Evolutionary conservation across 805 yeast species (phyloP).

Genomic region (Monosporozyma solicola): DNA sequence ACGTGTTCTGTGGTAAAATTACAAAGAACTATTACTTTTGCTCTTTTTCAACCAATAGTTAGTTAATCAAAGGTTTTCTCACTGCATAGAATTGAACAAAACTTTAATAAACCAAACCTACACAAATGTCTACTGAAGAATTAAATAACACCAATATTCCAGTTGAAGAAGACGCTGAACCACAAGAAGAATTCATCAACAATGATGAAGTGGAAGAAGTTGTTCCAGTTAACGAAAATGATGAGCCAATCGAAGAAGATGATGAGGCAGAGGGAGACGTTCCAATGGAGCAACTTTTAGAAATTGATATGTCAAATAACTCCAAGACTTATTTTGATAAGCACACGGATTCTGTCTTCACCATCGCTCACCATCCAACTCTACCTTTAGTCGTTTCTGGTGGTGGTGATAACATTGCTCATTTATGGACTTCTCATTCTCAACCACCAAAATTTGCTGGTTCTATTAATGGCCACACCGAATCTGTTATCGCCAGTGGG

Average conservation of each 20-base stretch:
- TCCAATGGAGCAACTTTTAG: slow-evolving; percentile 38
- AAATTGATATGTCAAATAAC: slow-evolving; percentile 82
- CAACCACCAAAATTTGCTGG: slow-evolving; percentile 76
- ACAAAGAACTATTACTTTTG: neutral
- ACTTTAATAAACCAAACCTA: neutral
- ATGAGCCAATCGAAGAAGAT: slow-evolving; percentile 29
- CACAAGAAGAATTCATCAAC: slow-evolving; percentile 32
- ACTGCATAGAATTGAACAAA: neutral
- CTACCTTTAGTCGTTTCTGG: slow-evolving; percentile 86
- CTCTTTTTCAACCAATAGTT: neutral
- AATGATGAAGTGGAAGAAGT: slow-evolving; percentile 38
- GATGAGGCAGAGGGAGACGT: slow-evolving; percentile 30
- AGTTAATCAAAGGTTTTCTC: neutral
- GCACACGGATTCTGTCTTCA: slow-evolving; percentile 81
- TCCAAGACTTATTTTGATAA: slow-evolving; percentile 83
- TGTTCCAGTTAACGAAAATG: slow-evolving; percentile 27
- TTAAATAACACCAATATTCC: slow-evolving; percentile 1
- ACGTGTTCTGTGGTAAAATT: neutral
- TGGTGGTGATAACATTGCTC: slow-evolving; percentile 88
- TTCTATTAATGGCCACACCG: slow-evolving; percentile 72
- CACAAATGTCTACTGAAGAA: slow-evolving; percentile 10
- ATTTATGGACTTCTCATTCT: slow-evolving; percentile 85
- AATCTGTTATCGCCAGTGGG: slow-evolving; percentile 76
- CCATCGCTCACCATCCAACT: slow-evolving; percentile 73
- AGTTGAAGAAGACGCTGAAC: slow-evolving; percentile 9